Percentiles rank a stretch among this genome's conserved stretches.
phyloP scores from a whole-genome alignment of 495 filamentous ascomycete species.

The Aspergillus leporis region DNA sequence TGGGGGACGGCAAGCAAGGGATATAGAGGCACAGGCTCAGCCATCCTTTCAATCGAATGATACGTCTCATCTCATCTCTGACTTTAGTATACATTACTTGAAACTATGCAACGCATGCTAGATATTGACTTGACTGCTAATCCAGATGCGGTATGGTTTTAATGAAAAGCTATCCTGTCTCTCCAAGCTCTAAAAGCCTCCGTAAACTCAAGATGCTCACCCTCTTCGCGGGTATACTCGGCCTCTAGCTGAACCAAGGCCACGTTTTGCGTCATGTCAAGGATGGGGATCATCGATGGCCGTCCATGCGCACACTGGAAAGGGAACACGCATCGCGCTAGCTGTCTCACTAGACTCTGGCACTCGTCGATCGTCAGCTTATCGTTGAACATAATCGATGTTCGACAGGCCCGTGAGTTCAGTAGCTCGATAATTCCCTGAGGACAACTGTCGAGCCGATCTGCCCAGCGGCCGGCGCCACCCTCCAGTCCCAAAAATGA shows the following conservation, averaged over 20 bases:
- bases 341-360: constrained; percentile 54
- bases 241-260: not conserved
- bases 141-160: not conserved
- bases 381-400: constrained; percentile 98
- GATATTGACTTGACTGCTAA: not conserved
- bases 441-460: constrained; percentile 65
- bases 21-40: not conserved
- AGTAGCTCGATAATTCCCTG: constrained; percentile 81
- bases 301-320: constrained; percentile 93
- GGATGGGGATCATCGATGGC: constrained; percentile 72
- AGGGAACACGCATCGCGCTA: constrained; percentile 76
- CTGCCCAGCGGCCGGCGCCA: constrained; percentile 48
- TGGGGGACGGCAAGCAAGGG: not conserved
- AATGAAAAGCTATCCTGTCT: not conserved
- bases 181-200: constrained; percentile 25
- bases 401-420: constrained; percentile 86
- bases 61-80: not conserved
- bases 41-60: not conserved
- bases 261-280: constrained; percentile 47
- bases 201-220: constrained; percentile 10
- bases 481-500: not conserved
- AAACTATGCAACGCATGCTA: not conserved
- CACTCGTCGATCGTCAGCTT: constrained; percentile 66
- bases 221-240: constrained; percentile 4
- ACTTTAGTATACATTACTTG: no score